A percentile compares a stretch with the other conserved stretches of the same genome.
Conservation (phyloP, 345 rosid species). For the Salix koriyanagi region DNA sequence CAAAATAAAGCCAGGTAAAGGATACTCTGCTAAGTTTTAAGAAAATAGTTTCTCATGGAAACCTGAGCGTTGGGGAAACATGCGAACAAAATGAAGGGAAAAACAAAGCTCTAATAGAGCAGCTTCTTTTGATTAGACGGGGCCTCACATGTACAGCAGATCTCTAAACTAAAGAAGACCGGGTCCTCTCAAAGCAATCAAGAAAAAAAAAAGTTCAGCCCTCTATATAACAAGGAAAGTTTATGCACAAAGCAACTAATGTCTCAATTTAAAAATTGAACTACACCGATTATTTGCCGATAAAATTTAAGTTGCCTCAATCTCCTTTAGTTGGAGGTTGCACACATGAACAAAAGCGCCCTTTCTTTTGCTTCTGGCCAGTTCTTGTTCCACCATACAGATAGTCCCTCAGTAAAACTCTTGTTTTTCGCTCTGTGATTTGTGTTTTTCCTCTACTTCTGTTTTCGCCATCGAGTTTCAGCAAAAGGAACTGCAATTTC, state of each 20-base stretch:
- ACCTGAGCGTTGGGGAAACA: not conserved
- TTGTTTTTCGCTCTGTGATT: conserved; percentile 45
- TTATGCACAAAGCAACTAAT: conserved; percentile 30
- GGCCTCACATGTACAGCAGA: conserved; percentile 31
- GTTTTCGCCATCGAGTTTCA: conserved; percentile 66
- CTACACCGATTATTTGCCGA: conserved; percentile 15
- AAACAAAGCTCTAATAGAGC: conserved; percentile 18
- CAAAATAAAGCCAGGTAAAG: too few relatives aligned
- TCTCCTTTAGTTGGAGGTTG: conserved; percentile 61
- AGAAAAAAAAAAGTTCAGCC: not conserved
- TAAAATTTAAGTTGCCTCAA: conserved; percentile 24
- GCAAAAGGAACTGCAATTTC: conserved; percentile 67
- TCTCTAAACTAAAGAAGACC: conserved; percentile 13
- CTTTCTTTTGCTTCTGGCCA: conserved; percentile 44
- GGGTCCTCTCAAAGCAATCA: conserved; percentile 17
- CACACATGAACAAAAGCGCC: conserved; percentile 70
- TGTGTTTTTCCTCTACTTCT: conserved; percentile 47
- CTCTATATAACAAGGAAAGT: conserved; percentile 16
- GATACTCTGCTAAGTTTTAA: not conserved
- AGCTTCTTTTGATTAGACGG: conserved; percentile 21
- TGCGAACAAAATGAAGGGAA: not conserved
- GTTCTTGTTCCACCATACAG: conserved; percentile 57
- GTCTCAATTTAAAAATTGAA: not conserved
- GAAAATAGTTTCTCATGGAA: not conserved
- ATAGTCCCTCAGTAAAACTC: conserved; percentile 75